Base-by-base conservation (phyloP, 2,329 filamentous ascomycete genomes). In the Piedraia hortae region DNA sequence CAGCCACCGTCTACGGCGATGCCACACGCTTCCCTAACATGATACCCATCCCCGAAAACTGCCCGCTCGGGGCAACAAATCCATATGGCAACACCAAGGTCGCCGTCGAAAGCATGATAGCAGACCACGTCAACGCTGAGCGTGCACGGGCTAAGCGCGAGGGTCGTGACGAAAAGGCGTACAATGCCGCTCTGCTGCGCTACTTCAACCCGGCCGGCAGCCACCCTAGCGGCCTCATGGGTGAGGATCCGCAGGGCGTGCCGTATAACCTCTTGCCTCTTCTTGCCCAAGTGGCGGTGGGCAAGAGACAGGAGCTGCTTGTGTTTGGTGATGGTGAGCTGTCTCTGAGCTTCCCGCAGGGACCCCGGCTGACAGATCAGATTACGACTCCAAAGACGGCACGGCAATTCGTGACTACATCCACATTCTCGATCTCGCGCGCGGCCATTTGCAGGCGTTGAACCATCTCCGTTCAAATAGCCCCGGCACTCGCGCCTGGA, bases 161-260 rank as follows among this genome's bases (percentile, higher is more conserved):
- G 9, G 74, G 72, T 31, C 69, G 82, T 49, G 57, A 63, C 14
- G 64, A 53, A 5, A 63, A 77, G 39, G 66, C 77, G 39, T 93
- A 75, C 75, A 93, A 93, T 47, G 85, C 63, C 26, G 85, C 82
- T 18, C 56, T 93, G 33, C 59, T 97, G 37, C 66, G 85, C 37
- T 97, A 97, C 56, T 97, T 97, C 58, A 97, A 97, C 59, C 85
- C 85, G 14, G 77, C 73, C 26, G 85, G 85, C 38, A 71, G 78
- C 25, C 85, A 97, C 49, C 85, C 88, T 21, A 82, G 65, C 38
- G 88, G 85, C 26, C 66, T 97, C 47, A 90, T 97, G 78, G 85
- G 85, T 35, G 85, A 97, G 54, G 85, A 97, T 48, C 85, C 85
- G 20, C 70, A 89, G 45, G 85, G 85, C 27, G 64, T 91, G 11